Base-by-base conservation (phyloP, 2,329 filamentous ascomycete species). In the Hypoxylon sp. region DNA sequence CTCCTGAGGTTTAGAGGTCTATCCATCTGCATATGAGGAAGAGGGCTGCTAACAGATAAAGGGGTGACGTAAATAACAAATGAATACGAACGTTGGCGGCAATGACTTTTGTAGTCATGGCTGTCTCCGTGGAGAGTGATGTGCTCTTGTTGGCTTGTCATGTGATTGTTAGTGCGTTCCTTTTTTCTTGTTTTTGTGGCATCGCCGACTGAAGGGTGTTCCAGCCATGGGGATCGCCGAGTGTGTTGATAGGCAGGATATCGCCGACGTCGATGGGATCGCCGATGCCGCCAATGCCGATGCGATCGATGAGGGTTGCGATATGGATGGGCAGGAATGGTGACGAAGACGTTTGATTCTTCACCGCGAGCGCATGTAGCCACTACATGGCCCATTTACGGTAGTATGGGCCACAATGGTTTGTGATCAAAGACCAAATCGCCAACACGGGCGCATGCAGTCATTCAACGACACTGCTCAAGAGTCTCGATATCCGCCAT, bases 11-110 rank as follows among this genome's bases (percentile, higher is more conserved):
- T 8, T n/a, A 54, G 35, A 26, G 59, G 44, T 39, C 10, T 42
- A 24, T 19, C 13, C 19, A 46, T 64, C 51, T 51, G 50, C 50
- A 67, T 67, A 46, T 35, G 24, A 19, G 42, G 26, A 6, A 44
- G 54, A 22, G 39, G 39, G 39, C 9, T 35, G 31, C 29, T 39
- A 39, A 50, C 6, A 42, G 4, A 47, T 48, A 44, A 50, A 33
- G 44, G 19, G n/a, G 6, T 24, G 14, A 13, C 19, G 11, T 44
- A 44, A 44, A 37, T 39, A 35, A 44, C 54, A 47, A 47, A 33
- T 19, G 26, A 33, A 56, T 56, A 46, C 35, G 26, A 56, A 35
- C 11, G 42, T 5, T 14, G 54, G n/a, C 33, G 54, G n/a, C 9
- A 5, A 33, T 26, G n/a, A 6, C 11, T n/a, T n/a, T n/a, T 14